A percentile compares a stretch with the other conserved stretches of the same genome.
These are phyloP conservation scores for Coemansia sp. DNA, from an alignment of 192 early-diverging fungal species.

Conservation along the genomic window DNA sequence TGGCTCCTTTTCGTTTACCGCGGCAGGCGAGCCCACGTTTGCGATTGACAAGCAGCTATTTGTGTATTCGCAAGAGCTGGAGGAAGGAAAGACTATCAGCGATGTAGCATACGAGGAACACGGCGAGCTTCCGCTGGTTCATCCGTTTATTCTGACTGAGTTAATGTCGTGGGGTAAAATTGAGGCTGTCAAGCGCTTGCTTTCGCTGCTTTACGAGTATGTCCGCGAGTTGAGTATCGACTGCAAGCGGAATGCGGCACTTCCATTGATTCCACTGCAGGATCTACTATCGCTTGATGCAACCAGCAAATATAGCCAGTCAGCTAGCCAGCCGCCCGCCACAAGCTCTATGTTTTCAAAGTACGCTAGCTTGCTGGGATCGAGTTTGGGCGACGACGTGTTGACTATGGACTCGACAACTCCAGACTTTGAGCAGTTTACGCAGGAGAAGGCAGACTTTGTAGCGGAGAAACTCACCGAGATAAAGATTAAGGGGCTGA, in stretches of 20 bases:
- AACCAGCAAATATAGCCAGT: background rate
- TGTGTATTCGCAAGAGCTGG: slow-evolving; percentile 19
- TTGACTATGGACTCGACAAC: slow-evolving; percentile 5
- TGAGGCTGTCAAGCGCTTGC: slow-evolving; percentile 29
- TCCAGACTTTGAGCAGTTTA: slow-evolving; percentile 43
- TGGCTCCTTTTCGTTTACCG: slow-evolving; percentile 55
- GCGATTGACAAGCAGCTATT: slow-evolving; percentile 41
- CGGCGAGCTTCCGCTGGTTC: slow-evolving; percentile 48
- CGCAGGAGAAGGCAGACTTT: slow-evolving; percentile 46
- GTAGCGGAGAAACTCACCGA: slow-evolving; percentile 44
- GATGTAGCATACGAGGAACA: slow-evolving; percentile 46
- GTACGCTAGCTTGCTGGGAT: slow-evolving; percentile 32
- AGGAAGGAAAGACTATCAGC: slow-evolving; percentile 19
- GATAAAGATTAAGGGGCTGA: slow-evolving; percentile 57
- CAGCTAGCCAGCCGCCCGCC: background rate
- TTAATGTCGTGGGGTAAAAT: slow-evolving; percentile 54
- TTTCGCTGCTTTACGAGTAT: slow-evolving; percentile 46
- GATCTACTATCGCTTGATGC: slow-evolving; percentile 21
- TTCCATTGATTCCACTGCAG: slow-evolving; percentile 33
- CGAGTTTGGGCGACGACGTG: slow-evolving; percentile 3
- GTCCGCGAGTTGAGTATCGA: slow-evolving; percentile 38
- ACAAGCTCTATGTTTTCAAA: slow-evolving; percentile 1
- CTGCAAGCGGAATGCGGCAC: slow-evolving; percentile 11
- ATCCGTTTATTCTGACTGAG: slow-evolving; percentile 48
- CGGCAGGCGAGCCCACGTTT: slow-evolving; percentile 47